A percentile compares a stretch with the other conserved stretches of the same genome.
Evolutionary conservation across 306 rosid genomes (phyloP).

Genomic region (cucumber (Cucumis sativus)): Cucumber_9930_V3 NC_026655.2:31781001-31781500

Average conservation of each 20-base stretch:
- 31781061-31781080: not conserved
- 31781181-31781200: not conserved
- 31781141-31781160: not conserved
- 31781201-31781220: slow-evolving; percentile 88
- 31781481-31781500: not conserved
- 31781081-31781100: not conserved
- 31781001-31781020: not conserved
- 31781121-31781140: not conserved
- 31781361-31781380: not conserved
- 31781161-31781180: not conserved
- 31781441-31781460: not conserved
- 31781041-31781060: not conserved
- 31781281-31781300: slow-evolving; percentile 41
- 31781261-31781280: slow-evolving; percentile 88
- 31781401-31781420: not conserved
- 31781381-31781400: not conserved
- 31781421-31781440: not conserved
- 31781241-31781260: slow-evolving; percentile 92
- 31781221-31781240: slow-evolving; percentile 77
- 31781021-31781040: not conserved
- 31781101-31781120: not conserved
- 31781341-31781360: not conserved
- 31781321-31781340: not conserved
- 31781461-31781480: not conserved
- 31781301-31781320: not conserved